Evolutionary conservation across 2,329 filamentous ascomycete species (phyloP), one percentile per base, ranked within the genome.

Genomic region (Cladosporium austrohemisphaericum): DNA sequence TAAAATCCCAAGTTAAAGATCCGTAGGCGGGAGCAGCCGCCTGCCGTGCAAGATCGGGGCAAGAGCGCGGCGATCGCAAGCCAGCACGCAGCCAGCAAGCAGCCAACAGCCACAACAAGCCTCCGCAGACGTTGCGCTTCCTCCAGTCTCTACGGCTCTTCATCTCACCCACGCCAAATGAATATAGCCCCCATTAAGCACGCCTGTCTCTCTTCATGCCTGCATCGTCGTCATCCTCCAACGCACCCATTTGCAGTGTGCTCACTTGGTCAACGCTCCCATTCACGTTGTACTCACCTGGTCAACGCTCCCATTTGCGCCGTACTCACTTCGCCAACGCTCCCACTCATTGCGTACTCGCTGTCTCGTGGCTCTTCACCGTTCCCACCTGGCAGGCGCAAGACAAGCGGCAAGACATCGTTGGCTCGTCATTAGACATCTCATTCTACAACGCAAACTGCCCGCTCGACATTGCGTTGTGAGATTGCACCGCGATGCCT

Each of bases 401-500:
- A 18, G 44, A 38, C 14, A 28, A 8, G 23, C 32, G 19, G 44
- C 44, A 37, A 47, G 44, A 47, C 44, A 47, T 47, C 44, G 44
- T 47, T 47, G 33, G n/a, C 33, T 33, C 20, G 16, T 47, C 44
- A 47, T 47, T 47, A 47, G 44, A 47, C 44, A 47, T 47, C 22
- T 47, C 44, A 47, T 47, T 47, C 44, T 37, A 29, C 44, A 23
- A 47, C 33, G 23, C 44, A 47, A 47, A 47, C 44, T n/a, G 44
- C 44, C 18, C 18, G 31, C 29, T 26, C 44, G 28, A 37, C 35
- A 29, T 13, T 20, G 44, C 33, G 16, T 8, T 28, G 44, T 19
- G 22, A 47, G 26, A 41, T 41, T 41, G 38, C 38, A 41, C 13
- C 10, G 38, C 13, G 26, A 4, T 31, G 38, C 23, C 19, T n/a